These are phyloP conservation scores for Cyberlindnera xylosilytica DNA, from an alignment of 805 yeast species.

Conservation along the genomic window DNA sequence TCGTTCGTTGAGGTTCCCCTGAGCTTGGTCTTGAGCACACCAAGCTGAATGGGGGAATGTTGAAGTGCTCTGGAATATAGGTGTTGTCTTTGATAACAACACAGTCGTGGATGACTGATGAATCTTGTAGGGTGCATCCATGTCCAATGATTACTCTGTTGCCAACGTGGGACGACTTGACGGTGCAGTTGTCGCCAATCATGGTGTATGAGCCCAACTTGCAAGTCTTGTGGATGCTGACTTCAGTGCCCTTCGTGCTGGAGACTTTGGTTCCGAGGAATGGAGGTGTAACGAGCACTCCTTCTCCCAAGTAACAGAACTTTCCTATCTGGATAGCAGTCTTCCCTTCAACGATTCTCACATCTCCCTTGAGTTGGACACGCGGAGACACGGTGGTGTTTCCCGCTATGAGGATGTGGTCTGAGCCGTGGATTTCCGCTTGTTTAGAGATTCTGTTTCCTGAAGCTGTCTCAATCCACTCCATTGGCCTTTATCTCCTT, in stretches of 20 bases:
- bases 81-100: slow-evolving; percentile 43
- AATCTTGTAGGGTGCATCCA: slow-evolving; percentile 35
- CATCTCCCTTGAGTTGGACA: slow-evolving; percentile 26
- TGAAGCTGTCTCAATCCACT: slow-evolving; percentile 46
- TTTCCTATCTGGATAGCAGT: slow-evolving; percentile 43
- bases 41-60: slow-evolving; percentile 51
- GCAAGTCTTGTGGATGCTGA: slow-evolving; percentile 27
- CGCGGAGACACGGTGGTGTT: slow-evolving; percentile 38
- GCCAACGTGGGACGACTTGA: slow-evolving; percentile 42
- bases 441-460: slow-evolving; percentile 47
- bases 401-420: slow-evolving; percentile 44
- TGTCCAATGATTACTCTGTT: slow-evolving; percentile 46
- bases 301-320: slow-evolving; percentile 37
- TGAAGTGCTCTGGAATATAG: slow-evolving; percentile 37
- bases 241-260: slow-evolving; percentile 2
- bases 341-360: slow-evolving; percentile 31
- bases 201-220: slow-evolving; percentile 46
- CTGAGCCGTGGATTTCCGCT: slow-evolving; percentile 42
- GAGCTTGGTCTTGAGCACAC: slow-evolving; percentile 26
- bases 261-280: slow-evolving; percentile 11
- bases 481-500: slow-evolving; percentile 9
- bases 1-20: neutral
- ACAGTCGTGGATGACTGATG: slow-evolving; percentile 47
- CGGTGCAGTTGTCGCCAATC: slow-evolving; percentile 34
- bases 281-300: slow-evolving; percentile 33